Evolutionary conservation across 495 filamentous ascomycete species (phyloP), one percentile per base, ranked within the genome.

Genomic region (Xylaria telfairii): DNA sequence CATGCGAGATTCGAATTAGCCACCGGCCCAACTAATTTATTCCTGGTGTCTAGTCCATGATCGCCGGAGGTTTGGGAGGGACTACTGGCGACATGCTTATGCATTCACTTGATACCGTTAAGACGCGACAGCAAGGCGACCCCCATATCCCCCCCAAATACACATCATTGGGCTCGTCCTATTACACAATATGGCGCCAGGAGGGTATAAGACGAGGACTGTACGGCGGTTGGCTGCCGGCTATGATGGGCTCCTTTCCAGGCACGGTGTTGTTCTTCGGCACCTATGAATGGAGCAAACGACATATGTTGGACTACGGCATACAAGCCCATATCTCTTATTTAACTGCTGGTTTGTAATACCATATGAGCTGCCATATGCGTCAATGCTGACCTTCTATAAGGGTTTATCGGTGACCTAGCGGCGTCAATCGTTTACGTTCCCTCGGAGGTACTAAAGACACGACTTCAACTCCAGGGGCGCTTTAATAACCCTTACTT

Each of bases 31-130:
- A 63, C 77, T 80, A 65, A 78, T 71, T n/a, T 62, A 19, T 61
- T 34, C 51, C 59, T 32, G 51, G 42, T 41, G 41, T 51, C 46
- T 76, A 99, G 93, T 92, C 91, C 76, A 98, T 98, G 95, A 83
- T 98, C 70, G 96, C 96, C 15, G 96, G 96, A 68, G 96, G 95
- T 65, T 78, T 93, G 30, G 96, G 96, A 72, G 96, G 96, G 32
- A 93, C 92, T 37, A 95, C 92, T 57, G 96, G 96, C 63, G 96
- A 99, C 81, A 93, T 99, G 88, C 84, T 99, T 70, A 98, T 99
- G 96, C 96, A 99, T 81, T 98, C 95, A 56, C 87, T 99, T 79
- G 96, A 99, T 83, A 99, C 96, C 9, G 96, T 99, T 66, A 99
- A 99, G 82, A 99, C 96, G n/a, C 88, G 96, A 64, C 96, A 98